A percentile compares a stretch with the other conserved stretches of the same genome.
Conservation (phyloP, 768 basidiomycete genomes). For the Suillus occidentalis region DNA sequence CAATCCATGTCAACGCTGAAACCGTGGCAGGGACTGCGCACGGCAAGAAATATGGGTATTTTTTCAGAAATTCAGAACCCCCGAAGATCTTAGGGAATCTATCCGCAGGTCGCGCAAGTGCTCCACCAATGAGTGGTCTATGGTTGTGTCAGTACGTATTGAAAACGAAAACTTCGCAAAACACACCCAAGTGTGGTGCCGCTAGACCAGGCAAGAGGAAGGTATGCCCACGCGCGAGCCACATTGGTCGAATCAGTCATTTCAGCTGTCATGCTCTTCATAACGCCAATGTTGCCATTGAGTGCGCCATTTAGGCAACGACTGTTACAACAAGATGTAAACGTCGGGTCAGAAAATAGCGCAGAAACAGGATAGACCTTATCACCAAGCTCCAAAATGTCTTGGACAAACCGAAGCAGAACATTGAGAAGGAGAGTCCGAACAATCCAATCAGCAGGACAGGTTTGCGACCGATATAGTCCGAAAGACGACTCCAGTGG, state of each 20-base stretch:
- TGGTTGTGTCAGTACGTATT: slow-evolving; percentile 7
- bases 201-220: slow-evolving; percentile 51
- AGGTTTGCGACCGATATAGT: slow-evolving; percentile 49
- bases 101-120: slow-evolving; percentile 61
- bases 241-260: slow-evolving; percentile 37
- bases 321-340: slow-evolving; percentile 20
- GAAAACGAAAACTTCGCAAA: neutral
- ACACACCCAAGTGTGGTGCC: slow-evolving; percentile 45
- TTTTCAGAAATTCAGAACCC: slow-evolving; percentile 50
- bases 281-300: slow-evolving; percentile 56
- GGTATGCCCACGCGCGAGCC: slow-evolving; percentile 50
- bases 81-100: slow-evolving; percentile 65
- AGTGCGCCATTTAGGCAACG: slow-evolving; percentile 48
- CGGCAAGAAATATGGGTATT: slow-evolving; percentile 74
- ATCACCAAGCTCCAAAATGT: slow-evolving; percentile 45
- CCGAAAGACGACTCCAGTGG: slow-evolving; percentile 52
- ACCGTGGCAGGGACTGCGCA: slow-evolving; percentile 64
- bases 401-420: slow-evolving; percentile 47
- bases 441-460: slow-evolving; percentile 45
- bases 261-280: slow-evolving; percentile 48
- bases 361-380: slow-evolving; percentile 30
- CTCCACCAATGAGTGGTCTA: slow-evolving; percentile 70
- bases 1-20: slow-evolving; percentile 48
- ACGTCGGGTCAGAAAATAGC: neutral
- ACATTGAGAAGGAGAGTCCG: slow-evolving; percentile 47